phyloP scores from a whole-genome alignment of 73 alveolate species.

The Symbiodinium pilosum region DNA sequence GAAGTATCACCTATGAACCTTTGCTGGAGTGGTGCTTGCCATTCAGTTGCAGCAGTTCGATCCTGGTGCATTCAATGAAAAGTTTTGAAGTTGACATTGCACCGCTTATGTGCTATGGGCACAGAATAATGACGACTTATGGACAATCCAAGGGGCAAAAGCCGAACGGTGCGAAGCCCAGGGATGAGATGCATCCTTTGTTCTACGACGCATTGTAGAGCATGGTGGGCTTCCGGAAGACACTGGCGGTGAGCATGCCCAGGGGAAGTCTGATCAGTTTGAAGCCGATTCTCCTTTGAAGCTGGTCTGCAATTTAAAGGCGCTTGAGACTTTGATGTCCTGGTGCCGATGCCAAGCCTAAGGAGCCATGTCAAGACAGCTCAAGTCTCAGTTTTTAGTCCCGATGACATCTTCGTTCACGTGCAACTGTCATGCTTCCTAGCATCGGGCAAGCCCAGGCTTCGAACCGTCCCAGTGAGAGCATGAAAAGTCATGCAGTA shows the following conservation, averaged over 20 bases:
- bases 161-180: neutral
- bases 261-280: neutral
- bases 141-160: neutral
- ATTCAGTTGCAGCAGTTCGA: neutral
- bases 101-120: too few species aligned
- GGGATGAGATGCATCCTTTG: neutral
- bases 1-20: neutral
- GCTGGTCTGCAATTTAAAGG: neutral
- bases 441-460: too few species aligned
- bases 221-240: too few species aligned
- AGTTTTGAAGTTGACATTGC: too few species aligned
- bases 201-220: too few species aligned
- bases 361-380: neutral
- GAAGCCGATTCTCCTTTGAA: neutral
- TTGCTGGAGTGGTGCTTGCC: neutral
- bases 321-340: too few species aligned
- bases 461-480: too few species aligned
- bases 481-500: too few species aligned
- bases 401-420: too few species aligned
- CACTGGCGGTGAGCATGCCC: too few species aligned
- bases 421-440: too few species aligned
- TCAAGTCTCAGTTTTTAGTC: too few species aligned
- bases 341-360: neutral
- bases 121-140: neutral
- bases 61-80: neutral